A percentile compares a stretch with the other conserved stretches of the same genome.
These are phyloP conservation scores for California macrophylla DNA, from an alignment of 441 rosid species.

Conservation along the genomic window DNA sequence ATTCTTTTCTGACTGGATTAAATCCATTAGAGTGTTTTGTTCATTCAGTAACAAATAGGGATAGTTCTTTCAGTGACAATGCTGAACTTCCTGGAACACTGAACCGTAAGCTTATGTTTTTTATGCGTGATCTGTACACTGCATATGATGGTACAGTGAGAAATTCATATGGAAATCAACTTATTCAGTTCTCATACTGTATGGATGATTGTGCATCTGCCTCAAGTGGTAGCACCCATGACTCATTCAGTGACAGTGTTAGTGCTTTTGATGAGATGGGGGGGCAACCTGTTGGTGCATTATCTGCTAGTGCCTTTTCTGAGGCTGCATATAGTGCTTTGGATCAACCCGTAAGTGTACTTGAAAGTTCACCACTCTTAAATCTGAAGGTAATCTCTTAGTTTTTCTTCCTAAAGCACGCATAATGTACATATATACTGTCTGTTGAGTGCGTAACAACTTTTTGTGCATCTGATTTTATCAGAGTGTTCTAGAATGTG, in stretches of 20 bases:
- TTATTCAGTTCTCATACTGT: slow-evolving; percentile 65
- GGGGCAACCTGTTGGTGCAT: slow-evolving; percentile 75
- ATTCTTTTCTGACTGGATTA: slow-evolving; percentile 66
- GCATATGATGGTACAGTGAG: slow-evolving; percentile 93
- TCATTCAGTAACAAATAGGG: slow-evolving; percentile 84
- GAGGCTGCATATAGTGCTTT: slow-evolving; percentile 97
- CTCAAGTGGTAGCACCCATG: background rate
- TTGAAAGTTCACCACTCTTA: slow-evolving; percentile 82
- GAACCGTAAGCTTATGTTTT: slow-evolving; percentile 71
- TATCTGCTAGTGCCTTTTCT: slow-evolving; percentile 76
- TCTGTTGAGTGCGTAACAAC: slow-evolving; percentile 15
- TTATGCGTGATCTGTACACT: slow-evolving; percentile 66
- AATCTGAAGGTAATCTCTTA: slow-evolving; percentile 59
- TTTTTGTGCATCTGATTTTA: slow-evolving; percentile 21
- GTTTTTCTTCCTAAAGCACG: slow-evolving; percentile 11
- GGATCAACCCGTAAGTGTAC: slow-evolving; percentile 89
- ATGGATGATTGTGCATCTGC: background rate
- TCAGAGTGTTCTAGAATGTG: slow-evolving; percentile 87
- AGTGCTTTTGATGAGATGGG: slow-evolving; percentile 27
- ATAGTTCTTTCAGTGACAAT: slow-evolving; percentile 84
- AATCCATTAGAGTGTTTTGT: slow-evolving; percentile 81
- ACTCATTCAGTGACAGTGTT: slow-evolving; percentile 9
- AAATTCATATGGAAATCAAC: slow-evolving; percentile 68
- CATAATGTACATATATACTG: background rate
- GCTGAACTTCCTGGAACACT: slow-evolving; percentile 96